Percentiles rank a stretch among this genome's conserved stretches.
phyloP scores from a whole-genome alignment of 371 early-diverging fungal species.

The Funneliformis caledonium region DNA sequence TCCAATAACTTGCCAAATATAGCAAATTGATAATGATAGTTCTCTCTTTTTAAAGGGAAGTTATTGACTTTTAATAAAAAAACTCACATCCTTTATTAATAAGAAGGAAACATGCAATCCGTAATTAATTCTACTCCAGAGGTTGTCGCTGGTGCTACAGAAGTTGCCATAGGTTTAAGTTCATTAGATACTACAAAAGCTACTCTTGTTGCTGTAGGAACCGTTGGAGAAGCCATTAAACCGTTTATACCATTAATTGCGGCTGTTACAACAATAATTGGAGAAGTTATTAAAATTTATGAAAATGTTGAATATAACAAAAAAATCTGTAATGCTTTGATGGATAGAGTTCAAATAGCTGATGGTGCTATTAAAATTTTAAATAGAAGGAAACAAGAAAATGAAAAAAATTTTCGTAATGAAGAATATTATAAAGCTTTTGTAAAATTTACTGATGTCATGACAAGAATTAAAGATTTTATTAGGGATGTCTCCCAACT shows the following conservation, averaged over 20 bases:
- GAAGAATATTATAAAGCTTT: slow-evolving; percentile 26
- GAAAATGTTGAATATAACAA: slow-evolving; percentile 29
- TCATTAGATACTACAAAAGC: no score
- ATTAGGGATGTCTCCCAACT: slow-evolving; percentile 14
- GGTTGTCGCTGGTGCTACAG: no score
- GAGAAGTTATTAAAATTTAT: not conserved
- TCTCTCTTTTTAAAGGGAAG: no score
- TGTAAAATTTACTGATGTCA: slow-evolving; percentile 16
- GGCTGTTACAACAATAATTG: not conserved
- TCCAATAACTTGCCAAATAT: no score
- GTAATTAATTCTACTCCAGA: no score
- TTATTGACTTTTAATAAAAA: no score
- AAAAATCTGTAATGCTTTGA: slow-evolving; percentile 35
- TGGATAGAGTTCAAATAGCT: slow-evolving; percentile 20
- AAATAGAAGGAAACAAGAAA: slow-evolving; percentile 15
- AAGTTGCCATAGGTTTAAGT: no score
- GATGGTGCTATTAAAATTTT: slow-evolving; percentile 16
- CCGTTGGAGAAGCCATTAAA: not conserved
- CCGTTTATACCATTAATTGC: slow-evolving; percentile 28
- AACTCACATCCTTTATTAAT: no score
- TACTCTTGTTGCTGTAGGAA: no score
- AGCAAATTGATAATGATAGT: no score
- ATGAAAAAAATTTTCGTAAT: slow-evolving; percentile 20
- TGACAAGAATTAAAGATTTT: slow-evolving; percentile 28
- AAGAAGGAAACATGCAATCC: no score